Evolutionary conservation across 1,284 basidiomycete species (phyloP).

Genomic region (Lentinula novae-zelandiae): DNA sequence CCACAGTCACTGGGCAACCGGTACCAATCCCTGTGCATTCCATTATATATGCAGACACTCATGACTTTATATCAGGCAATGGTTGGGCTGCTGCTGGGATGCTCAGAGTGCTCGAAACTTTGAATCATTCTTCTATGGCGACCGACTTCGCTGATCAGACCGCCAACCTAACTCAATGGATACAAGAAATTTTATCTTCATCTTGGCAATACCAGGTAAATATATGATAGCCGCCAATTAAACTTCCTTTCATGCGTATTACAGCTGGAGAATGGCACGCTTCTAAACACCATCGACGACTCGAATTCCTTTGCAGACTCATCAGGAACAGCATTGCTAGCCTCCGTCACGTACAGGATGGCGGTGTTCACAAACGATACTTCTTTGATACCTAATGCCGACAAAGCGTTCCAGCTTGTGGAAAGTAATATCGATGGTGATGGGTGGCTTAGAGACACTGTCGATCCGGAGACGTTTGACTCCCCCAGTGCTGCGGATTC

Average conservation of each 20-base stretch:
- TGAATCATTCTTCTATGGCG: constrained; percentile 43
- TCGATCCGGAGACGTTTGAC: constrained; percentile 58
- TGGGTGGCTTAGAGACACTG: constrained; percentile 59
- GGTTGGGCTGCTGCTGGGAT: constrained; percentile 70
- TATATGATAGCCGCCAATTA: too few relatives aligned
- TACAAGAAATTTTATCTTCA: constrained; percentile 50
- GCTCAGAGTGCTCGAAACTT: constrained; percentile 56
- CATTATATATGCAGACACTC: background rate
- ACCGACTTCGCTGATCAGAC: constrained; percentile 38
- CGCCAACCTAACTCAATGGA: constrained; percentile 50
- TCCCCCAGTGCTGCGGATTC: constrained; percentile 34
- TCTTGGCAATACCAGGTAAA: constrained; percentile 47
- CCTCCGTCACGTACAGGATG: constrained; percentile 47
- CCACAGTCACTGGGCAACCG: constrained; percentile 46
- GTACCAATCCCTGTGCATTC: constrained; percentile 19
- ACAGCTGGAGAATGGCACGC: constrained; percentile 39
- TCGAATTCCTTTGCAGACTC: constrained; percentile 46
- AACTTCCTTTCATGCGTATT: too few relatives aligned
- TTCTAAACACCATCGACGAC: constrained; percentile 53
- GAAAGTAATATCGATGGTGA: constrained; percentile 33
- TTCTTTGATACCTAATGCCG: constrained; percentile 37
- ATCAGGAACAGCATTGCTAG: constrained; percentile 49
- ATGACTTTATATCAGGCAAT: constrained; percentile 40
- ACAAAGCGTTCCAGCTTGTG: constrained; percentile 35
- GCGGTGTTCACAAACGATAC: constrained; percentile 31